A percentile compares a stretch with the other conserved stretches of the same genome.
Evolutionary conservation across 139 green algal genomes (phyloP).

Genomic region (Chlorella sp.): DNA sequence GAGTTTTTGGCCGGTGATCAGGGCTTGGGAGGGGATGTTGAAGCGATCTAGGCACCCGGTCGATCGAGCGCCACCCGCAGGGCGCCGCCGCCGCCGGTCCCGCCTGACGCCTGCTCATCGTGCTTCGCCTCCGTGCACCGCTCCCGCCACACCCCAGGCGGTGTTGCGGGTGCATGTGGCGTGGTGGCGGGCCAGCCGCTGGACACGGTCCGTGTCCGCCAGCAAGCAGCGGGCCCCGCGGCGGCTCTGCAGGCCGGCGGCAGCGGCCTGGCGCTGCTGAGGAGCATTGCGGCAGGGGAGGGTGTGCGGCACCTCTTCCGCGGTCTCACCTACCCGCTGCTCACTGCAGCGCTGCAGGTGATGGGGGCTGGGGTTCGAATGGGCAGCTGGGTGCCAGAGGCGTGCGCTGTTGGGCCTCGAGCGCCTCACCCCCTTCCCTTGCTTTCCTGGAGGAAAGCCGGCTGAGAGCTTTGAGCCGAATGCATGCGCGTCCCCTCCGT

Average conservation of each 20-base stretch:
- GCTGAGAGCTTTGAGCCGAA: too few relatives aligned
- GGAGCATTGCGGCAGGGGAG: conserved; percentile 32
- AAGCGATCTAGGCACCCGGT: too few relatives aligned
- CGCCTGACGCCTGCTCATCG: too few relatives aligned
- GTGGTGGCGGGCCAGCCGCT: conserved; percentile 59
- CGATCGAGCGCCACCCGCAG: too few relatives aligned
- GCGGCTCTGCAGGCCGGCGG: background rate
- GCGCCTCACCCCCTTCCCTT: too few relatives aligned
- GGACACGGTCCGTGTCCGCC: conserved; percentile 56
- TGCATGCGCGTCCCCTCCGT: background rate
- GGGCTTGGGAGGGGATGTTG: too few relatives aligned
- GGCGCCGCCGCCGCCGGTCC: too few relatives aligned
- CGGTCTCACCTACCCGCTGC: conserved; percentile 64
- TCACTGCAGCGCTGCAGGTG: conserved; percentile 60
- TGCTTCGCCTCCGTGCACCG: background rate
- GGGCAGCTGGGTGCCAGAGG: too few relatives aligned
- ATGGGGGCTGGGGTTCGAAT: too few relatives aligned
- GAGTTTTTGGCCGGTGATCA: too few relatives aligned
- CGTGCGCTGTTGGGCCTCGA: too few relatives aligned
- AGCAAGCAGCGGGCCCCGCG: background rate
- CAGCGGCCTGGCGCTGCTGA: background rate
- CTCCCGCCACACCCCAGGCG: conserved; percentile 40
- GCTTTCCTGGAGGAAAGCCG: too few relatives aligned
- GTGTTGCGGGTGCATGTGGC: conserved; percentile 48
- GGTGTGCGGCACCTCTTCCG: conserved; percentile 50